A percentile compares a stretch with the other conserved stretches of the same genome.
These are phyloP conservation scores for Hyphodiscus sp. DNA, from an alignment of 2,329 filamentous ascomycete species.

Conservation along the genomic window DNA sequence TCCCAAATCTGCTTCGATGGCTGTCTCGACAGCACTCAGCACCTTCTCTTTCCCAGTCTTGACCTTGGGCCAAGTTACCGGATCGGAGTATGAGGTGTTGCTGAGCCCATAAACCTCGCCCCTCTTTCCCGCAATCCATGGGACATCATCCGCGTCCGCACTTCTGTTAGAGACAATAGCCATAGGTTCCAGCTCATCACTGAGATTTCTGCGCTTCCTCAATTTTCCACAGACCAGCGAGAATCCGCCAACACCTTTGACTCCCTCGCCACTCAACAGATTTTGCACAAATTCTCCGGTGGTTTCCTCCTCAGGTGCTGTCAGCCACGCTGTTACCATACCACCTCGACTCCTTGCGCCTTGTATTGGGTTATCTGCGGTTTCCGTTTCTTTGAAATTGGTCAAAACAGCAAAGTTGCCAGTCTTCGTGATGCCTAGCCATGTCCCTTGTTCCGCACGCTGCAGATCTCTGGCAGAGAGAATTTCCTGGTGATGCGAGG, in stretches of 20 bases:
- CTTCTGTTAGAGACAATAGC: slow-evolving; percentile 58
- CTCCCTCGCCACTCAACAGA: slow-evolving; percentile 44
- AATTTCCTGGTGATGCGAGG: slow-evolving; percentile 30
- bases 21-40: slow-evolving; percentile 35
- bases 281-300: slow-evolving; percentile 45
- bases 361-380: slow-evolving; percentile 44
- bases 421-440: slow-evolving; percentile 55
- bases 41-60: slow-evolving; percentile 36
- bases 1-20: slow-evolving; percentile 32
- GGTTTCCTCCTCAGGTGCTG: slow-evolving; percentile 40
- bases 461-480: slow-evolving; percentile 58
- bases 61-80: slow-evolving; percentile 55
- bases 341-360: slow-evolving; percentile 53
- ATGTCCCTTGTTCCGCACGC: slow-evolving; percentile 56
- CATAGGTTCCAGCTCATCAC: slow-evolving; percentile 38
- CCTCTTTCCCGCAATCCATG: slow-evolving; percentile 47
- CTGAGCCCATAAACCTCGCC: slow-evolving; percentile 53
- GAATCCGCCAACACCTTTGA: slow-evolving; percentile 59
- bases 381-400: slow-evolving; percentile 55
- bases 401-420: slow-evolving; percentile 59
- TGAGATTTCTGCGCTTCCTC: slow-evolving; percentile 27
- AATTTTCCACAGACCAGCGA: slow-evolving; percentile 61
- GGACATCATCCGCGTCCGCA: slow-evolving; percentile 46
- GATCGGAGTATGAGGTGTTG: slow-evolving; percentile 52
- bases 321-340: slow-evolving; percentile 59